A percentile compares a stretch with the other conserved stretches of the same genome.
Conservation (phyloP, 192 early-diverging fungal genomes). For the Entomortierella lignicola region DNA sequence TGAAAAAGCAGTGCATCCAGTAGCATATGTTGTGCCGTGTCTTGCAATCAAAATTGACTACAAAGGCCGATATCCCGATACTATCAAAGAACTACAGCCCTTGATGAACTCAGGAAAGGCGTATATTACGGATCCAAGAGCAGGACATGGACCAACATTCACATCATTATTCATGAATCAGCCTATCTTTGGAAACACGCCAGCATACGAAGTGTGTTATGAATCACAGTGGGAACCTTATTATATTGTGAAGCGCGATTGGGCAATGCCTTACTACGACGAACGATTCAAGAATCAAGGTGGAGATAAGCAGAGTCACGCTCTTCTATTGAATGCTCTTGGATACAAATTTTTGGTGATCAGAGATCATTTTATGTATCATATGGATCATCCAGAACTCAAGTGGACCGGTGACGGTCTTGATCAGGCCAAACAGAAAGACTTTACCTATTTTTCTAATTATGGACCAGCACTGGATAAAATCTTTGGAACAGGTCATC, state of each 20-base stretch:
- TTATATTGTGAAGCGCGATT: slow-evolving; percentile 55
- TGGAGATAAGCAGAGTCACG: slow-evolving; percentile 67
- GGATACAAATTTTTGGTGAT: slow-evolving; percentile 58
- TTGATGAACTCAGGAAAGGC: slow-evolving; percentile 54
- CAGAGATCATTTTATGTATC: slow-evolving; percentile 60
- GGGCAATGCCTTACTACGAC: slow-evolving; percentile 59
- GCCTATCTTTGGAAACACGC: slow-evolving; percentile 11
- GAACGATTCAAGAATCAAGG: slow-evolving; percentile 67
- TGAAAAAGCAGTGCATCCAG: slow-evolving; percentile 12
- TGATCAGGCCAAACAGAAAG: slow-evolving; percentile 42
- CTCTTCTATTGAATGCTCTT: slow-evolving; percentile 61
- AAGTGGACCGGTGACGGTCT: slow-evolving; percentile 63
- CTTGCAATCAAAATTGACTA: slow-evolving; percentile 56
- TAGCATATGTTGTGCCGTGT: slow-evolving; percentile 62
- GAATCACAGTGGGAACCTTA: slow-evolving; percentile 72
- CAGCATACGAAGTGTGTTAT: slow-evolving; percentile 63
- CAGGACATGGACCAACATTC: slow-evolving; percentile 65
- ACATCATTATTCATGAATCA: slow-evolving; percentile 48
- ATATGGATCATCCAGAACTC: slow-evolving; percentile 61
- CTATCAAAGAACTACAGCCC: slow-evolving; percentile 54
- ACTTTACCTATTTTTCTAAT: slow-evolving; percentile 61
- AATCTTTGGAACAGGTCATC: slow-evolving; percentile 55
- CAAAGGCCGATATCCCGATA: slow-evolving; percentile 33
- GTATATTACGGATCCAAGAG: slow-evolving; percentile 63
- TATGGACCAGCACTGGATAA: slow-evolving; percentile 56